Base-by-base conservation (phyloP, 2,329 filamentous ascomycete species). In the Stachybotrys chlorohalonatus region DNA sequence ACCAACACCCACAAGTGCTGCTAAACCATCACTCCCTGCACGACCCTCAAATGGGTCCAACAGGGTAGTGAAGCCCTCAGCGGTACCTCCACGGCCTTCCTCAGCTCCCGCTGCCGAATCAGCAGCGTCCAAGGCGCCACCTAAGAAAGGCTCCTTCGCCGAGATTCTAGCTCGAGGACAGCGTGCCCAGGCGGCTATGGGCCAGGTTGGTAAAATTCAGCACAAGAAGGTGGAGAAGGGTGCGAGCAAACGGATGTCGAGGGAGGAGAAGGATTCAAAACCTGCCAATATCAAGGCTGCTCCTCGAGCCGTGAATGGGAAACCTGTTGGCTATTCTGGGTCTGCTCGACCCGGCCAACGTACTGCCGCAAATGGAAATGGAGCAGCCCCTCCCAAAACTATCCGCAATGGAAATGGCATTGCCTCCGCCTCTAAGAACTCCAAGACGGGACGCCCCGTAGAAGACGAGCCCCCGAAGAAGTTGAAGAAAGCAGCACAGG, bases 81-180 rank as follows among this genome's bases (percentile, higher is more conserved):
- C 53, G 13, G 30, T 52, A 11, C 46, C 42, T 17, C 16, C 16
- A 16, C 49, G 49, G 15, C 36, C 55, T 45, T 49, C 49, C 24
- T 49, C 47, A 16, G 52, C 57, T 11, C 53, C 56, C 60, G 60
- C 57, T 62, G 75, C 62, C 68, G 73, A 63, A 61, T 75, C 71
- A 66, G 75, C 68, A 16, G 63, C 67, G 1, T 64, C 73, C 5
- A 72, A 71, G 55, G 67, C 73, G 3, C 71, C 79, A 1, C 84
- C 83, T 1, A 90, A 90, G 69, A 89, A 87, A 64, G 85, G 86
- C 2, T 88, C 85, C 0, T 92, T 84, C 66, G 82, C 84, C 45
- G 87, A 90, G 63, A 86, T 90, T 56, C 78, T 92, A 71, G 85
- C 85, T 54, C 80, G 86, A 60, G 89, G 83, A 36, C 84, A 87